Evolutionary conservation across 371 early-diverging fungal species (phyloP).

Genomic region (Zychaea mexicana): DNA sequence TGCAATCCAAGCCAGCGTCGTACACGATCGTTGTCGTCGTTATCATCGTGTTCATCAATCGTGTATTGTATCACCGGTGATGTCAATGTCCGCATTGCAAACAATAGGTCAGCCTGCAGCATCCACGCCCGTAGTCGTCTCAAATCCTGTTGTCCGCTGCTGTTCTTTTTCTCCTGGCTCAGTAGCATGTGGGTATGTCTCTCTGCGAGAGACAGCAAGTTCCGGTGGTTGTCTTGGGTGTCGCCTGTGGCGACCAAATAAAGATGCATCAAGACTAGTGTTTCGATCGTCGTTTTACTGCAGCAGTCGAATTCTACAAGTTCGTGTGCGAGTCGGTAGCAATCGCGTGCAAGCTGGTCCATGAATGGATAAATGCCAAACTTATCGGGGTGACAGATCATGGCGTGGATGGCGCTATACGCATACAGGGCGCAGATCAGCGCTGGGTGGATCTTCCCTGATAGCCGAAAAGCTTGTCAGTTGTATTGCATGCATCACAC

Average conservation of each 20-base stretch:
- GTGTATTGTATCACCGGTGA: constrained; percentile 17
- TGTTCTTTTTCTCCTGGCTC: neutral
- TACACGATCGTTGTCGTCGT: neutral
- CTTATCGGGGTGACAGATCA: constrained; percentile 30
- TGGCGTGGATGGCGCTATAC: constrained; percentile 26
- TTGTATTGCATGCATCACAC: too few relatives aligned
- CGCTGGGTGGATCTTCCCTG: constrained; percentile 14
- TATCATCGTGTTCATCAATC: neutral
- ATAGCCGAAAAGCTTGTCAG: neutral
- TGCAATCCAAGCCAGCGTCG: neutral
- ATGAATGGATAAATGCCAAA: constrained; percentile 27
- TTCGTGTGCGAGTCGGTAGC: constrained; percentile 24
- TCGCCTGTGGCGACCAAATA: constrained; percentile 18
- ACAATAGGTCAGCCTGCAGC: constrained; percentile 20
- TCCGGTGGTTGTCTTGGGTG: constrained; percentile 3
- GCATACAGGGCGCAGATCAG: constrained; percentile 30
- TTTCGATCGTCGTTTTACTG: constrained; percentile 23
- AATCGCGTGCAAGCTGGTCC: constrained; percentile 21
- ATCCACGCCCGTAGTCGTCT: constrained; percentile 21
- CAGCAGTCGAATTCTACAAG: constrained; percentile 30
- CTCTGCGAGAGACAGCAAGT: neutral
- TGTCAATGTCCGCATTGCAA: constrained; percentile 10
- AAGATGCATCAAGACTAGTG: constrained; percentile 30
- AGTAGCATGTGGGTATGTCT: constrained; percentile 1
- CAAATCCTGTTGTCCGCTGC: neutral